A percentile compares a stretch with the other conserved stretches of the same genome.
Conservation (phyloP, 129 eudicot species). For the Pittosporum tobira region DNA sequence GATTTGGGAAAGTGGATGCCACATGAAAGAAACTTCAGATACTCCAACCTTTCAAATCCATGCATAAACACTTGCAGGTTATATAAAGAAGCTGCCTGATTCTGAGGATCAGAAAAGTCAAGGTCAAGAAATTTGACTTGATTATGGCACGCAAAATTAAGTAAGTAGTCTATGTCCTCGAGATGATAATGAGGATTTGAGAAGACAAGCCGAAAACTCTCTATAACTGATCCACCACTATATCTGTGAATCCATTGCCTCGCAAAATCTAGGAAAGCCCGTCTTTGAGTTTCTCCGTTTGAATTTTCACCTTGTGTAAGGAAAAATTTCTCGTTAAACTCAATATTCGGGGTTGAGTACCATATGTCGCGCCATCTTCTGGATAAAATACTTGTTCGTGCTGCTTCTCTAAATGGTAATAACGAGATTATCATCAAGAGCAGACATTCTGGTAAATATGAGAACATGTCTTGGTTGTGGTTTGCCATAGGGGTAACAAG, state of each 20-base stretch:
- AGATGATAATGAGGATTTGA: too few species aligned
- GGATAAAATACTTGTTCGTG: conserved; percentile 5
- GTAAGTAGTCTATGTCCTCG: too few species aligned
- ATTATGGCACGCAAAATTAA: not conserved
- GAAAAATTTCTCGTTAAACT: conserved; percentile 15
- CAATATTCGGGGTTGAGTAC: conserved; percentile 4
- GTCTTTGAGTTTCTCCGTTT: not conserved
- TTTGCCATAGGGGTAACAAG: too few species aligned
- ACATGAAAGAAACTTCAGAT: conserved; percentile 9
- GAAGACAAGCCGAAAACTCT: conserved; percentile 5
- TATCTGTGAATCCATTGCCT: conserved; percentile 1
- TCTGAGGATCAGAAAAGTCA: conserved; percentile 15
- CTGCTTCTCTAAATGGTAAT: conserved; percentile 22
- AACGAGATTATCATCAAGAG: conserved; percentile 6
- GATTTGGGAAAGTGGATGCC: not conserved
- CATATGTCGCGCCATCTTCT: conserved; percentile 6
- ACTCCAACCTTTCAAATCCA: not conserved
- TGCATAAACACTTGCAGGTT: not conserved
- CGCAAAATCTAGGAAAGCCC: conserved; percentile 2
- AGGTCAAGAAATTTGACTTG: conserved; percentile 14
- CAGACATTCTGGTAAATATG: not conserved
- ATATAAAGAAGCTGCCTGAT: not conserved
- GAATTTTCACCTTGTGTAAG: not conserved
- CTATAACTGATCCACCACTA: not conserved
- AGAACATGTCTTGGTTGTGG: conserved; percentile 12